phyloP scores from a whole-genome alignment of 2,329 filamentous ascomycete species.

The Colletotrichum sp. region DNA sequence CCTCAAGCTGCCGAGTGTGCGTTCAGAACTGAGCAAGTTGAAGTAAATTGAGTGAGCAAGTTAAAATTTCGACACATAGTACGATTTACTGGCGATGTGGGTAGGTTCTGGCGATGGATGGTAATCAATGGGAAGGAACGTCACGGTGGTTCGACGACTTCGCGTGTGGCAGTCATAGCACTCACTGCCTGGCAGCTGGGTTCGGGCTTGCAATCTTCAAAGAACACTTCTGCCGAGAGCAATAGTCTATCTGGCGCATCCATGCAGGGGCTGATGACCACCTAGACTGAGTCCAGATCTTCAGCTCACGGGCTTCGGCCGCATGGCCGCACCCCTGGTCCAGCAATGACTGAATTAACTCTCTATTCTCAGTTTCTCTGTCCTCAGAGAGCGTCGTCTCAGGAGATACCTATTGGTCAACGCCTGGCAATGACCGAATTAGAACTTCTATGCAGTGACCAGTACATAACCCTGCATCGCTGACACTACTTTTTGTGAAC shows the following conservation, averaged over 20 bases:
- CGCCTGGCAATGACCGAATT: not conserved
- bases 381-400: not conserved
- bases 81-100: not conserved
- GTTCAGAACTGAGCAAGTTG: not conserved
- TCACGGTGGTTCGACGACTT: not conserved
- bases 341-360: not conserved
- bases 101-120: not conserved
- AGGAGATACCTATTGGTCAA: not conserved
- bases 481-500: not conserved
- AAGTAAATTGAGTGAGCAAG: not conserved
- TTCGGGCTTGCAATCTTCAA: not conserved
- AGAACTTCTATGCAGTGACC: not conserved
- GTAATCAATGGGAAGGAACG: not conserved
- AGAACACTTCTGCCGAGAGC: not conserved
- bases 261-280: not conserved
- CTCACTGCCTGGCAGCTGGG: not conserved
- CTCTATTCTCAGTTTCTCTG: not conserved
- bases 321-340: not conserved
- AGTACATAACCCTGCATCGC: not conserved
- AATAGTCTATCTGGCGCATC: not conserved
- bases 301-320: not conserved
- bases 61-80: not conserved
- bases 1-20: not conserved
- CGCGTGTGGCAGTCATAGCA: not conserved
- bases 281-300: not conserved